Evolutionary conservation across 2,329 filamentous ascomycete species (phyloP).

Genomic region (Diaporthe helianthi): DNA sequence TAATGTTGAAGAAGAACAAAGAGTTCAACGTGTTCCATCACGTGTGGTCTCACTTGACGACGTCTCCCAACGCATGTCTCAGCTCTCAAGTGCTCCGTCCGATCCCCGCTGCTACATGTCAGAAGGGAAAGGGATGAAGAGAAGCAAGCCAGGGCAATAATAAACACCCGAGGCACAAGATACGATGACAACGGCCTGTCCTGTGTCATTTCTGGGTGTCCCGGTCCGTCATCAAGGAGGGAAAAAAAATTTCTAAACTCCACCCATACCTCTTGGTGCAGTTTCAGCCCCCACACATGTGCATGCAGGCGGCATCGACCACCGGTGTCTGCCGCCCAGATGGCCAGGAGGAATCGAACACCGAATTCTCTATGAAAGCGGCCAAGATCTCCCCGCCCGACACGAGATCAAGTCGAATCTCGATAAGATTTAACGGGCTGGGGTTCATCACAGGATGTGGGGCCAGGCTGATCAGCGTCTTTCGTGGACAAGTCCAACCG

Average conservation of each 20-base stretch:
- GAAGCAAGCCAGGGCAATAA: not conserved
- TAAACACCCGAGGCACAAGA: not conserved
- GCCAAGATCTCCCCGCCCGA: constrained; percentile 31
- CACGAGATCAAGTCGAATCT: constrained; percentile 33
- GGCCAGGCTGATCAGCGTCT: constrained; percentile 9
- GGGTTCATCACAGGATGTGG: not conserved
- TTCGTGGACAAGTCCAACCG: constrained; percentile 24
- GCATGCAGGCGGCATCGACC: not conserved
- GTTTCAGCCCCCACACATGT: constrained; percentile 10
- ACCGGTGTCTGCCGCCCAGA: not conserved
- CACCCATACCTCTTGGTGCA: not conserved
- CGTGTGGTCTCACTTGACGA: constrained; percentile 33
- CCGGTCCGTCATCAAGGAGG: not conserved
- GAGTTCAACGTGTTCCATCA: constrained; percentile 32
- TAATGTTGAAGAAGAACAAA: constrained; percentile 20
- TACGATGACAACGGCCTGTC: not conserved
- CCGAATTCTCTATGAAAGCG: constrained; percentile 21
- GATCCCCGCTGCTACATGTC: constrained; percentile 21
- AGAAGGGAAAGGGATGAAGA: not conserved
- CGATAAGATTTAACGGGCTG: constrained; percentile 32
- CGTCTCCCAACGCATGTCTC: constrained; percentile 28
- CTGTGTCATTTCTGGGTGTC: not conserved
- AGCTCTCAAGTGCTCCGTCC: constrained; percentile 18
- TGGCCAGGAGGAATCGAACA: constrained; percentile 7
- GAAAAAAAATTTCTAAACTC: too few species aligned